Percentiles rank a stretch among this genome's conserved stretches.
Evolutionary conservation across 345 rosid species (phyloP).

Genomic region (Viola odorata): DNA sequence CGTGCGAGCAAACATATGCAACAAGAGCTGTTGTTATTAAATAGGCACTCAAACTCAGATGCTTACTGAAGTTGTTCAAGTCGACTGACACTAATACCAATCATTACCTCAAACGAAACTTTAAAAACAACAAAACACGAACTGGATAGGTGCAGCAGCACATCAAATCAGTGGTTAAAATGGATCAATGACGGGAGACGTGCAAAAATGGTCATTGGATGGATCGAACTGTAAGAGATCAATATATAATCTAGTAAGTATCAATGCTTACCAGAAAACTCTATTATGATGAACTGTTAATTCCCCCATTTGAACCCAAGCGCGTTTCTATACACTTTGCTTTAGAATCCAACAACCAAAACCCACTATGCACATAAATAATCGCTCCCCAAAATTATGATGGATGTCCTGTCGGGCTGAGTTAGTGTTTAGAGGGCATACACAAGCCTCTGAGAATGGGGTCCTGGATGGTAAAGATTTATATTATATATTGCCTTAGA

Average conservation of each 20-base stretch:
- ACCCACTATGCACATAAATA: slow-evolving; percentile 4
- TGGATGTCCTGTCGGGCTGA: background rate
- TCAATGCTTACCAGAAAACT: background rate
- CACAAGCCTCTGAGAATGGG: slow-evolving; percentile 47
- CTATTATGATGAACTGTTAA: background rate
- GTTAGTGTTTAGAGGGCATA: slow-evolving; percentile 18
- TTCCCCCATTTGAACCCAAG: background rate
- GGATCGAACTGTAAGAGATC: background rate
- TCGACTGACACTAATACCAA: too few species aligned
- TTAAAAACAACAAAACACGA: too few species aligned
- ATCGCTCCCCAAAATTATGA: background rate
- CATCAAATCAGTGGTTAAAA: too few species aligned
- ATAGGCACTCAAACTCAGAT: too few species aligned
- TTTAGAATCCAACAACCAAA: background rate
- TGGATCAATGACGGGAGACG: too few species aligned
- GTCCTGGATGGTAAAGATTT: slow-evolving; percentile 52
- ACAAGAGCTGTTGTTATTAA: too few species aligned
- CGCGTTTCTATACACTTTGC: slow-evolving; percentile 7
- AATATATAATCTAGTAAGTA: background rate
- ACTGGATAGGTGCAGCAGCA: too few species aligned
- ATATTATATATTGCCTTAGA: slow-evolving; percentile 52
- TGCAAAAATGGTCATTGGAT: background rate
- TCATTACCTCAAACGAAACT: too few species aligned
- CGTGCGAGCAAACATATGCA: too few species aligned
- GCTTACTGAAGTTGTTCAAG: too few species aligned